phyloP scores from a whole-genome alignment of 805 yeast species.

The Lipomyces kockii region DNA sequence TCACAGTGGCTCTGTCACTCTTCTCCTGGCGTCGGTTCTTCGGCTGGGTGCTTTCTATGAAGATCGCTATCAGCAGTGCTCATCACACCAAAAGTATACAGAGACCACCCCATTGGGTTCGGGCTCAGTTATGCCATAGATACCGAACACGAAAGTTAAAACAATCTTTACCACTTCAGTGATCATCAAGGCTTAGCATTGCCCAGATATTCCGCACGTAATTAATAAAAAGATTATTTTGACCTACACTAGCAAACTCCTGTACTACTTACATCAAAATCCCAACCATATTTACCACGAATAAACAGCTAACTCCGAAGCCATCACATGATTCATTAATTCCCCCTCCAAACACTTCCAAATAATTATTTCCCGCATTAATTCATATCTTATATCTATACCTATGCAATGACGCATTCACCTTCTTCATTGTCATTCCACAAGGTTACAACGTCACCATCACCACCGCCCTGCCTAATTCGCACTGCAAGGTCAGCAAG shows the following conservation, averaged over 20 bases:
- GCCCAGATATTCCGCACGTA: too few relatives aligned
- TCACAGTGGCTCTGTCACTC: background rate
- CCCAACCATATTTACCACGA: background rate
- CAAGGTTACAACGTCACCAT: background rate
- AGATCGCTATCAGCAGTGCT: too few relatives aligned
- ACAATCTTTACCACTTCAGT: background rate
- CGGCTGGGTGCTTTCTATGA: too few relatives aligned
- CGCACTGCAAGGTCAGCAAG: slow-evolving; percentile 25
- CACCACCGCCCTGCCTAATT: slow-evolving; percentile 4
- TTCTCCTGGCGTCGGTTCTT: background rate
- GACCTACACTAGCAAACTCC: too few relatives aligned
- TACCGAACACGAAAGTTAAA: too few relatives aligned
- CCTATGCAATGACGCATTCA: slow-evolving; percentile 14
- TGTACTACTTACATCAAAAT: background rate
- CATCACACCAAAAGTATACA: too few relatives aligned
- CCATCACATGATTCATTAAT: background rate
- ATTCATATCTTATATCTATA: background rate
- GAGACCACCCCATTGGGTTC: too few relatives aligned
- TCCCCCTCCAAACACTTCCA: background rate
- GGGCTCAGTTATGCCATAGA: too few relatives aligned
- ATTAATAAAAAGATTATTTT: too few relatives aligned
- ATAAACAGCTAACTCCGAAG: background rate
- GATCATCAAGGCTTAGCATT: too few relatives aligned
- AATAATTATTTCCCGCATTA: background rate
- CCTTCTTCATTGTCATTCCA: slow-evolving; percentile 13